Base-by-base conservation (phyloP, 441 rosid species). In the Pelargonium cotyledonis region DNA sequence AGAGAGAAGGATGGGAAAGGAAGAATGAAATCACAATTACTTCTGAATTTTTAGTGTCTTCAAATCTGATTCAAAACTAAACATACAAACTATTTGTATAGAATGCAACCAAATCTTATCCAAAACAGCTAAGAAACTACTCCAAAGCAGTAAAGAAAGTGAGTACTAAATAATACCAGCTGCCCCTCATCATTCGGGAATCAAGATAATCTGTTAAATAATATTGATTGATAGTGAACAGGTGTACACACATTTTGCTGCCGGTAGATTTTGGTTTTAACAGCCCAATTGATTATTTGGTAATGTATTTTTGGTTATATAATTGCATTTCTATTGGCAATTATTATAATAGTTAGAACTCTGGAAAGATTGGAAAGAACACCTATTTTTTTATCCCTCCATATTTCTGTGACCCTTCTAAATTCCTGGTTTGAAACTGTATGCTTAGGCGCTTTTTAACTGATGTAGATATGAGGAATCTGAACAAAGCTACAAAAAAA, bases 381-480 rank as follows among this genome's bases (percentile, higher is more conserved):
- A 47, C 43, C 66, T 49, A 35, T 11, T 68, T 40, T 58, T 63
- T 12, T 65, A 49, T 69, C 69, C 47, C 16, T 8, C 29, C 58
- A 57, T 57, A 21, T 57, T 18, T 57, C 26, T 57, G 62, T 18
- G 19, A 8, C 68, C 51, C 62, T n/a, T 53, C 43, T 58, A 6
- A 12, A 55, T 69, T 66, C 68, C 72, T 78, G 69, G 78, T 72
- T 72, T 68, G 68, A 76, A 67, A 66, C 55, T 66, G 73, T 51
- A 66, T 81, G 57, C 68, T 75, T 72, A 63, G 75, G 76, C 46
- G 10, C 44, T 78, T 80, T 80, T 76, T 55, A 53, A 70, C 66
- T 78, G 67, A 68, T 81, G 77, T 80, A 95, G 98, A 82, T 95
- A 87, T 72, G 92, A 90, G 75, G 96, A 89, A 71, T 88, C 98